Conservation (phyloP, 1,284 basidiomycete genomes). For the Cystobasidiaceae sp. region DNA sequence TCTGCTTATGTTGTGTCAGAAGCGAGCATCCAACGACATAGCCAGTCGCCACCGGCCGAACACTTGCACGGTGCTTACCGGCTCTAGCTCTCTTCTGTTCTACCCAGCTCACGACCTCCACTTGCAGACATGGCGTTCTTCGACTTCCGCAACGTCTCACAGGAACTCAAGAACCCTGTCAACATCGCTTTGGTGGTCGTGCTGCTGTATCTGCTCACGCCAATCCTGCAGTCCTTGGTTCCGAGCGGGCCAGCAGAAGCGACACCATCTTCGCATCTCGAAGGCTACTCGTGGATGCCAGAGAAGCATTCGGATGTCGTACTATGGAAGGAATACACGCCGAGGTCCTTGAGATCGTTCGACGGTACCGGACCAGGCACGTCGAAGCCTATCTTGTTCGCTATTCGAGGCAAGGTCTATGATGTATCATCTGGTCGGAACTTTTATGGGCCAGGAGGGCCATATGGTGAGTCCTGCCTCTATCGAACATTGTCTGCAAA, state of each 20-base stretch:
- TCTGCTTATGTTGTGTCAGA: too few species aligned
- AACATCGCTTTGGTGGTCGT: conserved; percentile 34
- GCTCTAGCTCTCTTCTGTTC: background rate
- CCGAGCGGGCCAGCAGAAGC: conserved; percentile 9
- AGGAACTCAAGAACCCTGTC: conserved; percentile 23
- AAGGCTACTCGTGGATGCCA: conserved; percentile 41
- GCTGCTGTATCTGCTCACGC: conserved; percentile 29
- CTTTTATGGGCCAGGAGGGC: conserved; percentile 41
- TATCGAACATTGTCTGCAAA: too few species aligned
- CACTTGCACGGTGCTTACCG: too few species aligned
- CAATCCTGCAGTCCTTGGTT: conserved; percentile 32
- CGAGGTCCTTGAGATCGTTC: conserved; percentile 34
- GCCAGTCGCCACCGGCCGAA: too few species aligned
- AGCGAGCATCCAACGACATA: too few species aligned
- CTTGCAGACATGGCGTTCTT: background rate
- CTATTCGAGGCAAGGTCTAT: conserved; percentile 41
- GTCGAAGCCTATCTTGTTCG: conserved; percentile 36
- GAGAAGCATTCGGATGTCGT: conserved; percentile 28
- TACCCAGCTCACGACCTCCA: background rate
- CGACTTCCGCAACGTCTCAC: background rate
- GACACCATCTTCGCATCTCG: conserved; percentile 23
- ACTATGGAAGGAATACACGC: conserved; percentile 40
- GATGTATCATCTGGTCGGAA: conserved; percentile 37
- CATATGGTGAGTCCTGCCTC: conserved; percentile 33
- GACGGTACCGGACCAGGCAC: conserved; percentile 32